phyloP scores from a whole-genome alignment of 371 early-diverging fungal genomes.

The Batkoa obscura region DNA sequence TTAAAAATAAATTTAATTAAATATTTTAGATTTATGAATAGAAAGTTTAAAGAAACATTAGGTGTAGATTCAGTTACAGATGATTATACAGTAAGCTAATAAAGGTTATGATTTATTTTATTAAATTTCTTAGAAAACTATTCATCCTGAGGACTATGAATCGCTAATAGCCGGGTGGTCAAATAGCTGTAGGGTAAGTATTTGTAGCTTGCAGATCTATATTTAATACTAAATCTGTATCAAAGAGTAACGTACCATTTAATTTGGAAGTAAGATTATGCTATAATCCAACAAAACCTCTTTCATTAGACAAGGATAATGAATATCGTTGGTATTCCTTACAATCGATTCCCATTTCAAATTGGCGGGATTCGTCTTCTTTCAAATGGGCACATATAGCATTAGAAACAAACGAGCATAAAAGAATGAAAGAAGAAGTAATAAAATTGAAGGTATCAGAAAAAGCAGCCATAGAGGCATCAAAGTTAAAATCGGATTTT shows the following conservation, averaged over 20 bases:
- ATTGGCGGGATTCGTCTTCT: background rate
- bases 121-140: background rate
- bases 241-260: background rate
- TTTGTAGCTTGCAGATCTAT: no score
- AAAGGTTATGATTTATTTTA: background rate
- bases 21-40: background rate
- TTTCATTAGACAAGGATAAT: background rate
- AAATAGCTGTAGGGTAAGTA: no score
- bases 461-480: conserved; percentile 4
- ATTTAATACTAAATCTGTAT: no score
- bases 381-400: background rate
- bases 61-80: conserved; percentile 2
- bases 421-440: background rate
- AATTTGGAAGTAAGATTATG: background rate
- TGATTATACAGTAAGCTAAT: background rate
- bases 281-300: background rate
- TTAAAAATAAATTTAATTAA: background rate
- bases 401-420: background rate
- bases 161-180: background rate
- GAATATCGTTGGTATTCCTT: background rate
- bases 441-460: background rate
- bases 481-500: conserved; percentile 3
- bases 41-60: background rate
- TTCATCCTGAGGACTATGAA: conserved; percentile 3
- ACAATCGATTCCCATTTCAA: background rate